Percentiles rank a stretch among this genome's conserved stretches.
phyloP scores from a whole-genome alignment of 768 basidiomycete species.

The Amanita polypyramis region DNA sequence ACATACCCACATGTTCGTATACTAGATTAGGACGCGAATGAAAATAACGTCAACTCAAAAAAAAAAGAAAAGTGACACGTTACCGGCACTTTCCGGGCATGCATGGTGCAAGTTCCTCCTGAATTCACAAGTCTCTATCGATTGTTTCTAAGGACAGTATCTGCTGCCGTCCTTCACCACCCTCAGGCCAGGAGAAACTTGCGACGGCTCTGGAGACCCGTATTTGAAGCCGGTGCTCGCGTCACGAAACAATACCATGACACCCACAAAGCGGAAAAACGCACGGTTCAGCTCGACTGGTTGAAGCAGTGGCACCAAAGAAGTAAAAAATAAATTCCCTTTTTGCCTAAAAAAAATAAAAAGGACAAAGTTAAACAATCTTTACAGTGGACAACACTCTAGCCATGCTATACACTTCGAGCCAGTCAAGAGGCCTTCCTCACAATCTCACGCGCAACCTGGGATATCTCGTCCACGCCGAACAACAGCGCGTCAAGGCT shows the following conservation, averaged over 20 bases:
- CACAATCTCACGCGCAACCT: constrained; percentile 52
- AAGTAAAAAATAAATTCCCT: constrained; percentile 25
- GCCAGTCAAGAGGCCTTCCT: constrained; percentile 49
- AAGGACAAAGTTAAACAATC: background rate
- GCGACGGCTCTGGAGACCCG: constrained; percentile 40
- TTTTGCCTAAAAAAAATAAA: background rate
- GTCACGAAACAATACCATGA: constrained; percentile 31
- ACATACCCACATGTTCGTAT: no score
- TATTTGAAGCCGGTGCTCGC: constrained; percentile 39
- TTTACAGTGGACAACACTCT: constrained; percentile 59
- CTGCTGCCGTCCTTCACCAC: constrained; percentile 50
- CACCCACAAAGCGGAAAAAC: constrained; percentile 16
- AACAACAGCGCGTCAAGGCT: constrained; percentile 20
- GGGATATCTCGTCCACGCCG: constrained; percentile 23
- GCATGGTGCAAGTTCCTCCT: constrained; percentile 21
- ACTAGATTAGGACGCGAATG: no score
- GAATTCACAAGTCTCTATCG: constrained; percentile 50
- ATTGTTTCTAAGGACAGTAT: constrained; percentile 43
- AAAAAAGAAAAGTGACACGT: no score
- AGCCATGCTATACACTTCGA: constrained; percentile 49
- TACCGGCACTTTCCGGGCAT: no score
- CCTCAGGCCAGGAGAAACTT: constrained; percentile 30
- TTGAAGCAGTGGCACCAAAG: constrained; percentile 44
- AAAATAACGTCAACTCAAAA: no score
- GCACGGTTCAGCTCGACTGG: constrained; percentile 27